A percentile compares a stretch with the other conserved stretches of the same genome.
Conservation (phyloP, 2,329 filamentous ascomycete genomes). For the Botrytis pseudocinerea region DNA sequence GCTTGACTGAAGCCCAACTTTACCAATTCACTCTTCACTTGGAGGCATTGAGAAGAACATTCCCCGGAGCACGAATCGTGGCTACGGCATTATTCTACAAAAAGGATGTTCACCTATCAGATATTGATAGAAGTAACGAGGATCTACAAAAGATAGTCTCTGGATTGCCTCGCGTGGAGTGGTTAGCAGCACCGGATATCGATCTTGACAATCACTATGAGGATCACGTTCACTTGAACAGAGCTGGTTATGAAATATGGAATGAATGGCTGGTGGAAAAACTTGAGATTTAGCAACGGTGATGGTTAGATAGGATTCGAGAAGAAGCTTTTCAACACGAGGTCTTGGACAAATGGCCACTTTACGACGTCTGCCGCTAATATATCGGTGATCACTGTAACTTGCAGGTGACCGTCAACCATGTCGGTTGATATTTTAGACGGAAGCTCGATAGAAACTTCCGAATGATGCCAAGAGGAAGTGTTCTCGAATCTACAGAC, state of each 20-base stretch:
- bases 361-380: background rate
- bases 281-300: slow-evolving; percentile 4
- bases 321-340: background rate
- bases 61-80: slow-evolving; percentile 17
- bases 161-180: slow-evolving; percentile 16
- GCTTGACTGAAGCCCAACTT: slow-evolving; percentile 7
- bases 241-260: slow-evolving; percentile 29
- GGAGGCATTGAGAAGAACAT: slow-evolving; percentile 17
- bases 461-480: background rate
- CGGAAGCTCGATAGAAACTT: background rate
- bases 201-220: slow-evolving; percentile 15
- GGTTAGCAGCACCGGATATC: slow-evolving; percentile 23
- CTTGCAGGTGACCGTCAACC: background rate
- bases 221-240: slow-evolving; percentile 29
- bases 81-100: slow-evolving; percentile 24
- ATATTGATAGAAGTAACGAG: slow-evolving; percentile 24
- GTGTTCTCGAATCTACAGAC: background rate
- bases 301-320: background rate
- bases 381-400: background rate
- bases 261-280: slow-evolving; percentile 21
- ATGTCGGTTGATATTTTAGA: too few relatives aligned
- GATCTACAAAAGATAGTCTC: slow-evolving; percentile 4
- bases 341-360: background rate
- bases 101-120: slow-evolving; percentile 21
- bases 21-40: slow-evolving; percentile 21